Percentiles rank a stretch among this genome's conserved stretches.
These are phyloP conservation scores for Eucalyptus marginata DNA, from an alignment of 345 rosid genomes.

Conservation along the genomic window DNA sequence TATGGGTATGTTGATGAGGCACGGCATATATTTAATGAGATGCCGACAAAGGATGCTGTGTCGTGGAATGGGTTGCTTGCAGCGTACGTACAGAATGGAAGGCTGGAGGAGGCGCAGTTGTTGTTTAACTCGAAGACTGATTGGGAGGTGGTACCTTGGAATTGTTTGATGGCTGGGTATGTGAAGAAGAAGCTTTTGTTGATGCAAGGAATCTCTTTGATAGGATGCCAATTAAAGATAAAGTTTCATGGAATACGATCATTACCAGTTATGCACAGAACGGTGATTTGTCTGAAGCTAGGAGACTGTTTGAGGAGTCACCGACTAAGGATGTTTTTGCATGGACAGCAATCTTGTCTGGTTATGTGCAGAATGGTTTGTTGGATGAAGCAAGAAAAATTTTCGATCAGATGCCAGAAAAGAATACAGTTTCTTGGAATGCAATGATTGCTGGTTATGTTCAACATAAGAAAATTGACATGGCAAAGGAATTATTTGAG, in stretches of 20 bases:
- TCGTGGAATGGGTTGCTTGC: conserved; percentile 5
- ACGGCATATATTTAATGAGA: background rate
- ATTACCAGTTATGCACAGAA: conserved; percentile 5
- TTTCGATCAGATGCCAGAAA: conserved; percentile 5
- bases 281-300: background rate
- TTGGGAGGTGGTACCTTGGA: conserved; percentile 6
- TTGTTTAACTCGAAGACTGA: conserved; percentile 4
- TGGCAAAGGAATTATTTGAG: conserved; percentile 9
- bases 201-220: conserved; percentile 4
- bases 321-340: conserved; percentile 10
- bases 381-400: background rate
- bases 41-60: background rate
- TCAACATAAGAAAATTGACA: background rate
- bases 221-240: conserved; percentile 1
- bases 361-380: conserved; percentile 7
- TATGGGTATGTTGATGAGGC: conserved; percentile 6
- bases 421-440: conserved; percentile 9
- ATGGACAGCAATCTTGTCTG: conserved; percentile 6
- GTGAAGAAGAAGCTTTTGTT: background rate
- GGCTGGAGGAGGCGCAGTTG: conserved; percentile 1
- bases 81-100: background rate
- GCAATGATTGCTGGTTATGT: conserved; percentile 7
- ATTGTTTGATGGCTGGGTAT: conserved; percentile 6
- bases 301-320: background rate
- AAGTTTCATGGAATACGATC: conserved; percentile 4